Evolutionary conservation across 768 basidiomycete genomes (phyloP).

Genomic region (Serpula lacrymans): DNA sequence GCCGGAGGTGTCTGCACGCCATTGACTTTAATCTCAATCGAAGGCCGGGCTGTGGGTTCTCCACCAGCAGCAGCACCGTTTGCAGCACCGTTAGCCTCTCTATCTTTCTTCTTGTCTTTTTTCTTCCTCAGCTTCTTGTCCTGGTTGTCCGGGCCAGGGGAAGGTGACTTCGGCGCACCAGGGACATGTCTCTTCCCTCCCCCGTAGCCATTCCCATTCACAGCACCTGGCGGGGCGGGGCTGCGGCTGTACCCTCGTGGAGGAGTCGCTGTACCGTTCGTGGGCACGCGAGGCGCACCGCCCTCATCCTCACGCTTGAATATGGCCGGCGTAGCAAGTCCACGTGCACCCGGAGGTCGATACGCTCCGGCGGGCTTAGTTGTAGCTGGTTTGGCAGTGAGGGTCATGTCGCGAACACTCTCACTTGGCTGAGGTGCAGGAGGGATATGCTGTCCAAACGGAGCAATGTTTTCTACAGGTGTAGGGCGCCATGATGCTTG

Average conservation of each 20-base stretch:
- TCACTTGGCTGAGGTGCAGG: conserved; percentile 62
- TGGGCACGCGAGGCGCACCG: conserved; percentile 52
- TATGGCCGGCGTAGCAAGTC: conserved; percentile 80
- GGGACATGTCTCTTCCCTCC: conserved; percentile 62
- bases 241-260: conserved; percentile 58
- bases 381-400: conserved; percentile 50
- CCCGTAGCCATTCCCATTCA: conserved; percentile 33
- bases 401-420: conserved; percentile 49
- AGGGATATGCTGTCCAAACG: conserved; percentile 67
- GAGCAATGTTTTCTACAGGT: conserved; percentile 58
- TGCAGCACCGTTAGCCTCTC: conserved; percentile 15
- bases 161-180: conserved; percentile 59
- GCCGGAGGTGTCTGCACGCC: conserved; percentile 8
- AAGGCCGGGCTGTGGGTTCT: conserved; percentile 21
- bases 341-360: conserved; percentile 90
- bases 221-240: conserved; percentile 47
- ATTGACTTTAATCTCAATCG: conserved; percentile 35
- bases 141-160: conserved; percentile 38
- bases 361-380: conserved; percentile 83
- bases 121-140: conserved; percentile 54
- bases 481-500: conserved; percentile 83
- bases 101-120: conserved; percentile 42
- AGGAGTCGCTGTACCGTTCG: conserved; percentile 58
- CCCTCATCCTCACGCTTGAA: conserved; percentile 94
- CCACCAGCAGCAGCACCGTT: conserved; percentile 21